Percentiles rank a stretch among this genome's conserved stretches.
phyloP scores from a whole-genome alignment of 2,329 filamentous ascomycete genomes.

The Aspergillus sp. region DNA sequence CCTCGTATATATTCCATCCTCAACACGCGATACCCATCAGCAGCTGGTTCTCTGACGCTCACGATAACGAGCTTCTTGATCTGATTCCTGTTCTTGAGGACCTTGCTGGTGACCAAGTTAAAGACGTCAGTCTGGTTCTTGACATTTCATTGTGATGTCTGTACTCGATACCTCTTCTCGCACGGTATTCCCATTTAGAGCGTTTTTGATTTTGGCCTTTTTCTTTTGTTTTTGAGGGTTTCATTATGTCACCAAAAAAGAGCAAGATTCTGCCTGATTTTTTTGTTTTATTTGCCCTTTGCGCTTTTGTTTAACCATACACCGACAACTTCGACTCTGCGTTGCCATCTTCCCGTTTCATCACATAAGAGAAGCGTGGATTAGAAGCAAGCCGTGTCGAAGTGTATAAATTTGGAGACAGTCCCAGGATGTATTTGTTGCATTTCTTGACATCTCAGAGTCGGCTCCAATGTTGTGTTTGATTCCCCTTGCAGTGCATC shows the following conservation, averaged over 20 bases:
- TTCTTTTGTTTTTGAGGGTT: constrained; percentile 13
- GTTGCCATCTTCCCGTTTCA: too few relatives aligned
- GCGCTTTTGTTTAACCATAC: too few relatives aligned
- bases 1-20: constrained; percentile 98
- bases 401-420: neutral
- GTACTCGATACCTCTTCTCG: constrained; percentile 15
- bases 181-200: constrained; percentile 23
- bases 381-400: neutral
- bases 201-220: constrained; percentile 17
- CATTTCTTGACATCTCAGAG: constrained; percentile 1
- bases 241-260: constrained; percentile 2
- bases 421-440: neutral
- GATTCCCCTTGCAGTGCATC: constrained; percentile 6
- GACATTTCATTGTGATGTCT: constrained; percentile 67
- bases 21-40: constrained; percentile 98
- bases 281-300: neutral
- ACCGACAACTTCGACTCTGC: too few relatives aligned
- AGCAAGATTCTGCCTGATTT: constrained; percentile 3
- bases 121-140: constrained; percentile 94
- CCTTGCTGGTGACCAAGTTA: constrained; percentile 79
- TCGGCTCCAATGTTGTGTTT: constrained; percentile 3
- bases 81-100: constrained; percentile 98
- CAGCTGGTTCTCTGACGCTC: constrained; percentile 99
- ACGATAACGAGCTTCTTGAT: constrained; percentile 97
- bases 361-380: too few relatives aligned